Evolutionary conservation across 495 filamentous ascomycete genomes (phyloP), one percentile per base, ranked within the genome.

Genomic region (Glarea lozoyensis): DNA sequence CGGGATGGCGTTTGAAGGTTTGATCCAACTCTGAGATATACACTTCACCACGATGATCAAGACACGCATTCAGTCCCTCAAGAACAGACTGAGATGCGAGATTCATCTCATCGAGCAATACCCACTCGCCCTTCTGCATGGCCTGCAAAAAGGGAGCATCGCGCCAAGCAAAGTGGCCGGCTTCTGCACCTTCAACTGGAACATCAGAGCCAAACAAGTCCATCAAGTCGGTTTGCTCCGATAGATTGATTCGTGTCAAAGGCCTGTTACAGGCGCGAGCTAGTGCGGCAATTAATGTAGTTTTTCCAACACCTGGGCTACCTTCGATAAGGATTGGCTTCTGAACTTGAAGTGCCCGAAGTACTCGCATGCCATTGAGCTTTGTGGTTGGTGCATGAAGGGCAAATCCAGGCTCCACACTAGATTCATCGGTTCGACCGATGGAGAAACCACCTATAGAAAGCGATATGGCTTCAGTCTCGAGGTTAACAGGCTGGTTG

Each of bases 31-130:
- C 93, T 0, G 93, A 80, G 47, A 99, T 81, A 49, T 94, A 99
- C 1, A 94, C 86, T 60, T 95, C 87, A 46, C 92, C 92, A 56
- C 93, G 82, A 57, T 99, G 93, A 65, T 99, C 93, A 18, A 99
- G 70, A 65, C 93, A 97, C 12, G 92, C 89, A 53, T 99, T 99
- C 13, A 99, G 69, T 48, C 93, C 93, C 61, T 99, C 93, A 2
- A 99, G 78, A 18, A 99, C 88, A 4, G 89, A 93, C 57, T 97
- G 93, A 0, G 93, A 97, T 2, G 93, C 93, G 38, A 99, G 57
- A 53, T 99, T 99, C 93, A 99, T 96, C 68, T 99, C 93, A 60
- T 99, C 93, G 1, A 99, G 67, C 7, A 99, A 65, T 6, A 97
- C 90, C 93, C 93, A 99, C 49, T 89, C 78, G 10, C 93, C 93